Conservation (phyloP, 2,329 filamentous ascomycete genomes). For the Fonsecaea erecta region DNA sequence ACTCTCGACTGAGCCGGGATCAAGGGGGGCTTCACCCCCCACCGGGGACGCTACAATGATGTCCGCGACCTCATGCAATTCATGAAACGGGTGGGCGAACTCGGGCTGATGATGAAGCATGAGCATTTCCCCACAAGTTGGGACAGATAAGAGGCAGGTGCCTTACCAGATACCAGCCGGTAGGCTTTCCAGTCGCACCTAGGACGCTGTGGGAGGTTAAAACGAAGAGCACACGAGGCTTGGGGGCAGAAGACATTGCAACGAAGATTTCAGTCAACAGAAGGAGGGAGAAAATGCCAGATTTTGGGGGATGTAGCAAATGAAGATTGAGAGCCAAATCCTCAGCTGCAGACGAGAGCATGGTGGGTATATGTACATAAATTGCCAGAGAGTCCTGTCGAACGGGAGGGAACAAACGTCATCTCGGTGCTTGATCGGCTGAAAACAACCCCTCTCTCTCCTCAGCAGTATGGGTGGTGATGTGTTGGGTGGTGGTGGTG, state of each 20-base stretch:
- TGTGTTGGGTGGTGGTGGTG: too few relatives aligned
- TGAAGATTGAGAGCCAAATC: neutral
- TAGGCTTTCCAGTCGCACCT: neutral
- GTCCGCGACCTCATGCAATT: slow-evolving; percentile 1
- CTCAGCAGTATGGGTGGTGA: too few relatives aligned
- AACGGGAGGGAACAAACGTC: neutral
- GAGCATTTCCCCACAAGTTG: neutral
- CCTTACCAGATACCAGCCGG: neutral
- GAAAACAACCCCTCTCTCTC: neutral
- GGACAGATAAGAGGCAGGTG: neutral
- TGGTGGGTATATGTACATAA: too few relatives aligned
- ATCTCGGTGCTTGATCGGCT: neutral
- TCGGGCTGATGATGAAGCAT: slow-evolving; percentile 11
- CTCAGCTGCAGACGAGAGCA: neutral
- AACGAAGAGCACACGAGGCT: slow-evolving; percentile 3
- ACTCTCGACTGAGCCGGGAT: slow-evolving; percentile 61
- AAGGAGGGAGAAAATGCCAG: neutral
- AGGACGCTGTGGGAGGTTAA: neutral
- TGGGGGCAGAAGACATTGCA: neutral
- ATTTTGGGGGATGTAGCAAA: too few relatives aligned
- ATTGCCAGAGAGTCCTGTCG: neutral
- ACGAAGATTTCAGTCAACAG: neutral
- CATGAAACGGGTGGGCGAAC: slow-evolving; percentile 18
- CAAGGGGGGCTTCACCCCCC: slow-evolving; percentile 45
- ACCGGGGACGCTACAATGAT: slow-evolving; percentile 18